Evolutionary conservation across 1,284 basidiomycete species (phyloP).

Genomic region (Trichosporon ovoides): DNA sequence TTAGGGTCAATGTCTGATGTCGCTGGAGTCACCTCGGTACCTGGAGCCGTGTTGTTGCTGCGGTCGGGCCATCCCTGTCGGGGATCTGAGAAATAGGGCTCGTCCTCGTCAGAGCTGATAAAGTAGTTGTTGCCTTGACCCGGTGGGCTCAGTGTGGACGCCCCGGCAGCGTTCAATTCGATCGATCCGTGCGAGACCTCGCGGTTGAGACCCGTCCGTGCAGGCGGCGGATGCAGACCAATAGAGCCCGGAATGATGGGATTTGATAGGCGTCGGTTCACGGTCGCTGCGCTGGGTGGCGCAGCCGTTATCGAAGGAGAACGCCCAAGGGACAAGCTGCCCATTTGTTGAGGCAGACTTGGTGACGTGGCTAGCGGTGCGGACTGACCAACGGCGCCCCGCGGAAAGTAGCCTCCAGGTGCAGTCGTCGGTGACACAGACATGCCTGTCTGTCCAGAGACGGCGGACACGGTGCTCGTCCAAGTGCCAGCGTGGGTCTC

Average conservation of each 20-base stretch:
- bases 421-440: neutral
- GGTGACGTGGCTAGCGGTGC: constrained; percentile 3
- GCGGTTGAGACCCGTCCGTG: neutral
- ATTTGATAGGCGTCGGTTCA: constrained; percentile 8
- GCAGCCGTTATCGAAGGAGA: neutral
- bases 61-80: constrained; percentile 18
- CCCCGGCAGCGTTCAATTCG: neutral
- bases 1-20: constrained; percentile 54
- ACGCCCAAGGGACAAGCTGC: neutral
- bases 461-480: constrained; percentile 19
- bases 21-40: neutral
- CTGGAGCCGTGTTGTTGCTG: neutral
- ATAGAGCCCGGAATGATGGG: constrained; percentile 5
- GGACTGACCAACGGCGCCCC: neutral
- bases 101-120: constrained; percentile 32
- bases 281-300: constrained; percentile 6
- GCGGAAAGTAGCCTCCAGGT: neutral
- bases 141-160: constrained; percentile 13
- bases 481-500: constrained; percentile 31
- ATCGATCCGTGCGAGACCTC: neutral
- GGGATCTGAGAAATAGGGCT: constrained; percentile 33
- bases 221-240: neutral
- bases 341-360: neutral
- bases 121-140: constrained; percentile 4
- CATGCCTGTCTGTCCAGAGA: neutral